phyloP scores from a whole-genome alignment of 352 stramenopile species.

The Phytophthora pinifolia region DNA sequence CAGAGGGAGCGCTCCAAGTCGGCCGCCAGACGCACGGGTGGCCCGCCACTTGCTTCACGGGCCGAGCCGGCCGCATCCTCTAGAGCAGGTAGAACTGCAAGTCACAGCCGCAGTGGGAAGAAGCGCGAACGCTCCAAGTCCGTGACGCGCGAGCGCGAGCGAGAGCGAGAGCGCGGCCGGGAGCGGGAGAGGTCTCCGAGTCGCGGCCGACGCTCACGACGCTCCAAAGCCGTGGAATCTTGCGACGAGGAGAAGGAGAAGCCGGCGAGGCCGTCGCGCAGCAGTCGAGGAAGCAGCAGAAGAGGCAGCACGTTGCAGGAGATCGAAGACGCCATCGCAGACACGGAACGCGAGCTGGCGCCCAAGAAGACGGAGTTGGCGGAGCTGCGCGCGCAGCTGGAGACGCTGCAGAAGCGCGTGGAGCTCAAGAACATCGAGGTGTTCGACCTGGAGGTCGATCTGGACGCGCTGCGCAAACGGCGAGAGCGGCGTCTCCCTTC shows the following conservation, averaged over 20 bases:
- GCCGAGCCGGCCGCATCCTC: conserved; percentile 1
- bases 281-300: conserved; percentile 24
- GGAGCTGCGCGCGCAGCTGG: conserved; percentile 37
- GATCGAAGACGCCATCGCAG: conserved; percentile 55
- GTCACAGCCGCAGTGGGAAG: conserved; percentile 12
- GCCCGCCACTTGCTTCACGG: conserved; percentile 4
- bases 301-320: conserved; percentile 30
- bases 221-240: conserved; percentile 4
- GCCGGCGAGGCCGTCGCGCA: conserved; percentile 6
- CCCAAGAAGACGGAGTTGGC: conserved; percentile 50
- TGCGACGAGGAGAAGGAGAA: conserved; percentile 24
- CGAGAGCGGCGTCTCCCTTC: conserved; percentile 34
- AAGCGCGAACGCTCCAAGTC: conserved; percentile 27
- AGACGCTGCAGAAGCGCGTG: conserved; percentile 38
- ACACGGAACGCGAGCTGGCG: conserved; percentile 41
- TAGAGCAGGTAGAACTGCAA: conserved; percentile 3
- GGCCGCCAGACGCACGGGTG: conserved; percentile 28
- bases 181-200: conserved; percentile 25
- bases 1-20: conserved; percentile 39
- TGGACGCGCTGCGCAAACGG: conserved; percentile 64
- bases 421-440: conserved; percentile 65
- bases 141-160: conserved; percentile 4
- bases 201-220: conserved; percentile 13
- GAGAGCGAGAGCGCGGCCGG: background rate
- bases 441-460: conserved; percentile 59